These are phyloP conservation scores for Phylloporus sp. DNA, from an alignment of 768 basidiomycete species.

Conservation along the genomic window DNA sequence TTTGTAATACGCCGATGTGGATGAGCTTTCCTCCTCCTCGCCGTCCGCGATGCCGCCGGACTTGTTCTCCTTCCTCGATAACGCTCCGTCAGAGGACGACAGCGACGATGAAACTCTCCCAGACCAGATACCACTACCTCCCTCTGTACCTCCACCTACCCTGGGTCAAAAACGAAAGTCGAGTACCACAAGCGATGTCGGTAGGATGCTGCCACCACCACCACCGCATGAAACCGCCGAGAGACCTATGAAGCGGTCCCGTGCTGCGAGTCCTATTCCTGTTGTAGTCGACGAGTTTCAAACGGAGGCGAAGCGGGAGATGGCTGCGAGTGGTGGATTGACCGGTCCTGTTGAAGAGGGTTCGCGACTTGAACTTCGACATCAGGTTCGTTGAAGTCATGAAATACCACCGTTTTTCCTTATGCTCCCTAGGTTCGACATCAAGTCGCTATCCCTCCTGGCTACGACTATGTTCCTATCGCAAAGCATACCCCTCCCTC, in stretches of 20 bases:
- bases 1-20: too few relatives aligned
- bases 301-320: constrained; percentile 88
- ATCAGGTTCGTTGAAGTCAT: constrained; percentile 52
- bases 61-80: constrained; percentile 31
- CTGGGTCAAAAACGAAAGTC: constrained; percentile 25
- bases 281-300: constrained; percentile 92
- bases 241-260: constrained; percentile 49
- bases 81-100: constrained; percentile 20
- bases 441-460: constrained; percentile 93
- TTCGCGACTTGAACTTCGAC: constrained; percentile 69
- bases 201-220: constrained; percentile 4
- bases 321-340: constrained; percentile 84
- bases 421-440: constrained; percentile 67
- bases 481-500: constrained; percentile 86
- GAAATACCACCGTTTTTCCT: neutral
- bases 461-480: constrained; percentile 88
- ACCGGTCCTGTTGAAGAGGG: constrained; percentile 68
- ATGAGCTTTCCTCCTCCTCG: neutral
- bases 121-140: neutral
- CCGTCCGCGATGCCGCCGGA: constrained; percentile 23
- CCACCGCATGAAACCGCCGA: constrained; percentile 29
- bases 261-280: constrained; percentile 63
- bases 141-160: neutral
- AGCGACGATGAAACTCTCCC: constrained; percentile 22
- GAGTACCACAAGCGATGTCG: constrained; percentile 6